Evolutionary conservation across 768 basidiomycete genomes (phyloP), one percentile per base, ranked within the genome.

Genomic region (Tulasnella sp.): DNA sequence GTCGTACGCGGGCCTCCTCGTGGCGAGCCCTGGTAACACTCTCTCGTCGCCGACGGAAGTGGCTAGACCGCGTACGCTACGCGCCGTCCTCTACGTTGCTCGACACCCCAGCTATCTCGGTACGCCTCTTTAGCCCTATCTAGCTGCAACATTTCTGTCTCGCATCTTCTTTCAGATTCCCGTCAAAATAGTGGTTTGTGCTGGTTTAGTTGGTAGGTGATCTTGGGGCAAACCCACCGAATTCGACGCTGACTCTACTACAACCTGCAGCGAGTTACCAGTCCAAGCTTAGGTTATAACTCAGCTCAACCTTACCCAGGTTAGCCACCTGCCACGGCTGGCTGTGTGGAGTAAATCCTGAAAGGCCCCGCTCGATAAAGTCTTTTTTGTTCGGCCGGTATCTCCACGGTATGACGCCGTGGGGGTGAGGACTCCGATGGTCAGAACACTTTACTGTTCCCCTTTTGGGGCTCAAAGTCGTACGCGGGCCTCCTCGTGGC

Each of bases 1-100:
- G 58, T 62, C 58, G 58, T n/a, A n/a, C 58, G 24, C 27, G 58
- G 58, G 58, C 58, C 58, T 62, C 58, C 58, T 62, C 58, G 58
- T 31, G 58, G 58, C 24, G 58, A 62, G 58, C 58, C 27, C 21
- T 31, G 58, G 58, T 19, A 62, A 62, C 58, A 62, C 58, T 62
- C 27, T n/a, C 27, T 62, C 58, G n/a, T n/a, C n/a, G n/a, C n/a
- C n/a, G n/a, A n/a, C n/a, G n/a, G n/a, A n/a, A n/a, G n/a, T n/a
- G n/a, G n/a, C n/a, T n/a, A n/a, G n/a, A n/a, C n/a, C n/a, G n/a
- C n/a, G n/a, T n/a, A n/a, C n/a, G n/a, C n/a, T n/a, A n/a, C n/a
- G n/a, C n/a, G n/a, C n/a, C n/a, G n/a, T n/a, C n/a, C n/a, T n/a
- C n/a, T n/a, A n/a, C n/a, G n/a, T n/a, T n/a, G n/a, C n/a, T n/a